Evolutionary conservation across 2,329 filamentous ascomycete species (phyloP).

Genomic region (Trichoderma afroharzianum): DNA sequence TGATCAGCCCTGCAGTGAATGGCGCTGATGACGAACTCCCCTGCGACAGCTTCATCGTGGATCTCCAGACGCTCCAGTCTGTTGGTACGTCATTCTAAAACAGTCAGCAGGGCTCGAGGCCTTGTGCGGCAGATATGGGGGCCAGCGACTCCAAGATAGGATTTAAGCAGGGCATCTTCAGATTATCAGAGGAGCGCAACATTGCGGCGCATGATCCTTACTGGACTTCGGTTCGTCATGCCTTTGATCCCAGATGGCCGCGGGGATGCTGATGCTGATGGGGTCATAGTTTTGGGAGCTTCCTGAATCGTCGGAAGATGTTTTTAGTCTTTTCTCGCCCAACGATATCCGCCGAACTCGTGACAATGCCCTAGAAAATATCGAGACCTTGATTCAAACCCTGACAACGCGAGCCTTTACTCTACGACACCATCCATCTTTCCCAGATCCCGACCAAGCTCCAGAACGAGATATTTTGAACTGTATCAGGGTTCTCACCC

Average conservation of each 20-base stretch:
- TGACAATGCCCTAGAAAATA: conserved; percentile 78
- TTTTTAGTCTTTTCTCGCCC: conserved; percentile 92
- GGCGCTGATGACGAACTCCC: conserved; percentile 14
- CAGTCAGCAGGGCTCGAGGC: conserved; percentile 19
- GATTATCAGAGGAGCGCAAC: conserved; percentile 83
- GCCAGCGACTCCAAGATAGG: conserved; percentile 98
- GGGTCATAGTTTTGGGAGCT: conserved; percentile 84
- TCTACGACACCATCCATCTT: conserved; percentile 83
- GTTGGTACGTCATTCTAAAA: conserved; percentile 14
- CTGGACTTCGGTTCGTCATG: conserved; percentile 77
- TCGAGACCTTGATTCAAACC: conserved; percentile 83
- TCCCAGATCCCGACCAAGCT: conserved; percentile 81
- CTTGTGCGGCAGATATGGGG: conserved; percentile 62
- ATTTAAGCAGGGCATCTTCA: conserved; percentile 98
- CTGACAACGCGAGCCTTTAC: conserved; percentile 78
- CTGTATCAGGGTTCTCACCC: conserved; percentile 86
- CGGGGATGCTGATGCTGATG: conserved; percentile 19
- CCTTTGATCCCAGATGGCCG: background rate
- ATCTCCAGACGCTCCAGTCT: conserved; percentile 13
- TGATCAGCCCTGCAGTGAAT: conserved; percentile 4
- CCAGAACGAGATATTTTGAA: conserved; percentile 88
- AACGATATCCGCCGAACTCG: conserved; percentile 84
- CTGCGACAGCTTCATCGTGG: conserved; percentile 14
- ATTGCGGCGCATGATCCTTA: conserved; percentile 87
- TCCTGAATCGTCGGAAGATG: conserved; percentile 90